These are phyloP conservation scores for Hirschfeldia incana DNA, from an alignment of 345 rosid species.

Conservation along the genomic window DNA sequence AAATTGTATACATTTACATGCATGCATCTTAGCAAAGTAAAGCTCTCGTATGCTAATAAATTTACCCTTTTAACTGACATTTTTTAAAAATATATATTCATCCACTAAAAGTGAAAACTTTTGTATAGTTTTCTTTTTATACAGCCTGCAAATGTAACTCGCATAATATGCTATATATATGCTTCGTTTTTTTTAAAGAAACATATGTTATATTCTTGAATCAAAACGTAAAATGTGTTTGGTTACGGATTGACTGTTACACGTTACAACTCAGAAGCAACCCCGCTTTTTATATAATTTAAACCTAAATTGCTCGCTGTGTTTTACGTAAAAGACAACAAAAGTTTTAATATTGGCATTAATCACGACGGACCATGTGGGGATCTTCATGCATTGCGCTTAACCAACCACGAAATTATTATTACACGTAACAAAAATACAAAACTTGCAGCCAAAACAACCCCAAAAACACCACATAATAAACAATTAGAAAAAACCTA, in stretches of 20 bases:
- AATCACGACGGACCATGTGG: conserved; percentile 40
- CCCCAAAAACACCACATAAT: neutral
- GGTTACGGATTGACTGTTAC: conserved; percentile 24
- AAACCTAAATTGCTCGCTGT: neutral
- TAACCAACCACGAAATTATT: conserved; percentile 33
- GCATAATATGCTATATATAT: too few relatives aligned
- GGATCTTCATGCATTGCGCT: conserved; percentile 32
- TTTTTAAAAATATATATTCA: too few relatives aligned
- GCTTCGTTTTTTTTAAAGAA: too few relatives aligned
- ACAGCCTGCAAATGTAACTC: too few relatives aligned
- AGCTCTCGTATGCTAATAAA: too few relatives aligned
- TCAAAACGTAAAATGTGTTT: neutral
- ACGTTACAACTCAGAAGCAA: conserved; percentile 35
- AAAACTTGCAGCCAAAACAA: neutral
- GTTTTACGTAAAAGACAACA: conserved; percentile 38
- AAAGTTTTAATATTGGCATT: conserved; percentile 26
- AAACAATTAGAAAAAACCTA: conserved; percentile 4
- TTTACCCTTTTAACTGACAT: too few relatives aligned
- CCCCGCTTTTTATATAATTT: neutral
- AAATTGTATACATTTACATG: too few relatives aligned
- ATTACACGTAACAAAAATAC: conserved; percentile 12
- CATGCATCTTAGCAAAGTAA: too few relatives aligned
- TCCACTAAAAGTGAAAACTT: too few relatives aligned
- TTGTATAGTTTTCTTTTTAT: too few relatives aligned
- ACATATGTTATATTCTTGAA: neutral